Percentiles rank a stretch among this genome's conserved stretches.
phyloP scores from a whole-genome alignment of 2,329 filamentous ascomycete species.

The Juglanconis juglandina region DNA sequence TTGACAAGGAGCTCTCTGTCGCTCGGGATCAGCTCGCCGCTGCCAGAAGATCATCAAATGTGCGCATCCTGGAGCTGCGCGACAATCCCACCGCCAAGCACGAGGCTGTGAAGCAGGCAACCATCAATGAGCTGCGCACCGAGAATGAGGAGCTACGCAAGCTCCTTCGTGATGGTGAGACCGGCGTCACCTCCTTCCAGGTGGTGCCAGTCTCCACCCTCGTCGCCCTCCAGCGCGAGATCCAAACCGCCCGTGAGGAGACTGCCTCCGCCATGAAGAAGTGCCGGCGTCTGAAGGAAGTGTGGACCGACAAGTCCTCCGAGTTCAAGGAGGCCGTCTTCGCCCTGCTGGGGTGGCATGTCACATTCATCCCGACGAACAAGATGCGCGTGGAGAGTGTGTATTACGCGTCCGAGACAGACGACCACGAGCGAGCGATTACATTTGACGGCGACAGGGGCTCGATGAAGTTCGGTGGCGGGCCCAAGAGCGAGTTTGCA shows the following conservation, averaged over 20 bases:
- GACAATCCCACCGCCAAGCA: slow-evolving; percentile 88
- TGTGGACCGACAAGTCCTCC: slow-evolving; percentile 84
- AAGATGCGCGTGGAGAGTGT: slow-evolving; percentile 88
- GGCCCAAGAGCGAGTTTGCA: slow-evolving; percentile 82
- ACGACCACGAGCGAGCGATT: slow-evolving; percentile 69
- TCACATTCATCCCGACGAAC: slow-evolving; percentile 95
- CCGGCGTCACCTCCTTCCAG: slow-evolving; percentile 41
- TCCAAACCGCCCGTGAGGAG: slow-evolving; percentile 67
- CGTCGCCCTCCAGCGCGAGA: slow-evolving; percentile 69
- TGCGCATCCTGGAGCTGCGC: slow-evolving; percentile 78
- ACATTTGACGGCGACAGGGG: slow-evolving; percentile 91
- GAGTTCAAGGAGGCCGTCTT: slow-evolving; percentile 97
- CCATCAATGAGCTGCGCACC: slow-evolving; percentile 70
- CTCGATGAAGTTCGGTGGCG: slow-evolving; percentile 96
- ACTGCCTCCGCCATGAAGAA: slow-evolving; percentile 76
- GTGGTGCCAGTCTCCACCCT: slow-evolving; percentile 75
- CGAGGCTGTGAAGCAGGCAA: slow-evolving; percentile 79
- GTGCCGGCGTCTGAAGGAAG: slow-evolving; percentile 81
- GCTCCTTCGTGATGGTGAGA: slow-evolving; percentile 55
- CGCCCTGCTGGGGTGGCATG: slow-evolving; percentile 86
- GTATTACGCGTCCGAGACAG: slow-evolving; percentile 68
- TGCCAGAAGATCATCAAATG: slow-evolving; percentile 65
- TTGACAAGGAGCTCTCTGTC: slow-evolving; percentile 73
- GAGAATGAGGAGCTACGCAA: slow-evolving; percentile 82
- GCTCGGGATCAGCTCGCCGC: slow-evolving; percentile 68